A percentile compares a stretch with the other conserved stretches of the same genome.
phyloP scores from a whole-genome alignment of 1,284 basidiomycete species.

The Moesziomyces antarcticus region DNA sequence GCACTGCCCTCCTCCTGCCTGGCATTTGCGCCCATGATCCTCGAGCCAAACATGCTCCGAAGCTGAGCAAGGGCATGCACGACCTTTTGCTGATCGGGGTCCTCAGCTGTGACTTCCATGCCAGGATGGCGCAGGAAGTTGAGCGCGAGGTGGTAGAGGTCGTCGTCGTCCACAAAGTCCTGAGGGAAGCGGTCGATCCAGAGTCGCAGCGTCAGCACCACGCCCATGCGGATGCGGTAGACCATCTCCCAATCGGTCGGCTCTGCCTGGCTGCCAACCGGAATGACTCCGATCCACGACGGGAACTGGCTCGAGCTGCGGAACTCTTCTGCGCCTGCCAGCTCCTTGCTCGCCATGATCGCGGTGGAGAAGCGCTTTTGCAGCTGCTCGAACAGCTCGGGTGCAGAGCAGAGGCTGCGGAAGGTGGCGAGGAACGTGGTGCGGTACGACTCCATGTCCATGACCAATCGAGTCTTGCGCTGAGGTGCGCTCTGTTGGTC shows the following conservation, averaged over 20 bases:
- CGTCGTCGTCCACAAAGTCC: slow-evolving; percentile 61
- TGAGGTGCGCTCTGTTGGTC: slow-evolving; percentile 17
- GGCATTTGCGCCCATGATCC: slow-evolving; percentile 53
- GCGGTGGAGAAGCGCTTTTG: slow-evolving; percentile 60
- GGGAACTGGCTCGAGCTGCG: slow-evolving; percentile 60
- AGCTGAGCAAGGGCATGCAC: slow-evolving; percentile 44
- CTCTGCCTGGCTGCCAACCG: slow-evolving; percentile 42
- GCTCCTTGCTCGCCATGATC: slow-evolving; percentile 60
- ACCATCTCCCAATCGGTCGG: slow-evolving; percentile 61
- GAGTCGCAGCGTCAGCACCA: slow-evolving; percentile 47
- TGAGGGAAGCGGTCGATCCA: slow-evolving; percentile 62
- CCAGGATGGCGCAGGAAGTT: slow-evolving; percentile 47
- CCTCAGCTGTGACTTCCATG: slow-evolving; percentile 36
- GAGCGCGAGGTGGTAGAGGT: slow-evolving; percentile 52
- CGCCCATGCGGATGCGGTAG: slow-evolving; percentile 55
- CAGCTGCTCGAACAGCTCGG: slow-evolving; percentile 61
- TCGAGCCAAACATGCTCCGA: slow-evolving; percentile 31
- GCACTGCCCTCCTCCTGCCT: slow-evolving; percentile 37
- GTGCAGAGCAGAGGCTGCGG: slow-evolving; percentile 51
- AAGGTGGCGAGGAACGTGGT: slow-evolving; percentile 61
- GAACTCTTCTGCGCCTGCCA: slow-evolving; percentile 47
- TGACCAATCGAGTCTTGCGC: slow-evolving; percentile 45
- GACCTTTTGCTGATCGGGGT: slow-evolving; percentile 49
- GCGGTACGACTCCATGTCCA: slow-evolving; percentile 57
- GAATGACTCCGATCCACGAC: slow-evolving; percentile 52